phyloP scores from a whole-genome alignment of 164 flowering plant species.

The Stephania yunnanensis region DNA sequence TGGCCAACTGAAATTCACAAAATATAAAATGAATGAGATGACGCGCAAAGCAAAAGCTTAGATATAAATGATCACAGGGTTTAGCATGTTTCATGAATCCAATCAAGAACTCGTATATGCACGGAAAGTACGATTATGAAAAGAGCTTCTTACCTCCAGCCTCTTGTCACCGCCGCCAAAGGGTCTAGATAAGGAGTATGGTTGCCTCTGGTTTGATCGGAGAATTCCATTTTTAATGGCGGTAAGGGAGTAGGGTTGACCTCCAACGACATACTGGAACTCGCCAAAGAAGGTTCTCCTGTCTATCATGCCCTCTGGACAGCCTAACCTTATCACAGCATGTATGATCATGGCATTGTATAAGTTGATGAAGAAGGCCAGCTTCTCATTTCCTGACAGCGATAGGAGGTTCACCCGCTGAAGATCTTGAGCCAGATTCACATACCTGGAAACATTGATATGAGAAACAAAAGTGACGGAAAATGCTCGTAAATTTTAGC shows the following conservation, averaged over 20 bases:
- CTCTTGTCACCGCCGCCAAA: conserved; percentile 59
- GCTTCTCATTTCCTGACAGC: conserved; percentile 54
- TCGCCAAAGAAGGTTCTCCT: conserved; percentile 66
- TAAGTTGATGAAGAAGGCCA: conserved; percentile 81
- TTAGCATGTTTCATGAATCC: neutral
- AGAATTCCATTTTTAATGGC: conserved; percentile 73
- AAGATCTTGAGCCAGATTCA: conserved; percentile 63
- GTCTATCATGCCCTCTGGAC: conserved; percentile 68
- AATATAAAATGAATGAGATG: neutral
- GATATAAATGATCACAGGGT: neutral
- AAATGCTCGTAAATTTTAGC: neutral
- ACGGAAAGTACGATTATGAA: neutral
- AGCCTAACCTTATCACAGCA: conserved; percentile 67
- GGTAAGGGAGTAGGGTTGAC: conserved; percentile 62
- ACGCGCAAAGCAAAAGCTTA: too few relatives aligned
- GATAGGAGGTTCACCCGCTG: conserved; percentile 57
- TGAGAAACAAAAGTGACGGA: neutral
- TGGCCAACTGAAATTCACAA: conserved; percentile 39
- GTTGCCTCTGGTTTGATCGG: conserved; percentile 60
- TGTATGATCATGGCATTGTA: conserved; percentile 95
- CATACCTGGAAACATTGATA: conserved; percentile 44
- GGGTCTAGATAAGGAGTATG: conserved; percentile 58
- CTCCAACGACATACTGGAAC: conserved; percentile 75
- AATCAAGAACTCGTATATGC: neutral
- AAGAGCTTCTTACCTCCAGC: conserved; percentile 45